Base-by-base conservation (phyloP, 108 stramenopile species). In the Aurantiochytrium sp. region DNA sequence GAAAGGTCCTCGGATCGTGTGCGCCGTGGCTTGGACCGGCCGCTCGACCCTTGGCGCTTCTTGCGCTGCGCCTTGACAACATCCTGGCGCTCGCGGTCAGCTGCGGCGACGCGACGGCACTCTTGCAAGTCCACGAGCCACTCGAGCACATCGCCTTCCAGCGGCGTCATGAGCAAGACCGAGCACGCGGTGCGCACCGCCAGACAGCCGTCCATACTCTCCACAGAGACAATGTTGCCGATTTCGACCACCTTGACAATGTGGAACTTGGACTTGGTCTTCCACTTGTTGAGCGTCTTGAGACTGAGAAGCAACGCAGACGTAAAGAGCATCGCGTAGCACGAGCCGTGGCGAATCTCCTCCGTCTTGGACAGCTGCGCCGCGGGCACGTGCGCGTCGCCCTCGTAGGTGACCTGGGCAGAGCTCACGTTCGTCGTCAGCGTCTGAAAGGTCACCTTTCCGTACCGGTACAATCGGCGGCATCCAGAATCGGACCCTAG, bases 391-490 rank as follows among this genome's bases (percentile, higher is more conserved):
- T 81, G 73, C 36, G 42, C 15, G 24, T 81, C 45, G 6, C 39
- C 73, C 27, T 48, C 45, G 39, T 41, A 24, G 12, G 73, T 41
- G 36, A 48, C 19, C 45, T 81, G 73, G 6, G 73, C 10, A 12
- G 73, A 81, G 45, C 39, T 81, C 39, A 81, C 39, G n/a, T 24
- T 48, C 12, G 73, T 81, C 6, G 73, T 81, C 0, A 81, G 45
- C 42, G 73, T 81, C 73, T 81, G 73, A 48, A 81, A 81, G n/a
- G 73, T 81, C n/a, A 81, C 73, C 45, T 42, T 37, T 24, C 73
- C 73, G 1, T 39, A 81, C 19, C 73, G 73, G 45, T 81, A 48
- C 42, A 81, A 24, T 15, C 73, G 73, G 6, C 45, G 39, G 17
- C 73, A 12, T 19, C 73, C 10, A 12, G 73, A 81, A 17, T 81